Evolutionary conservation across 2,329 filamentous ascomycete genomes (phyloP), one percentile per base, ranked within the genome.

Genomic region (Hymenoscyphus salicellus): DNA sequence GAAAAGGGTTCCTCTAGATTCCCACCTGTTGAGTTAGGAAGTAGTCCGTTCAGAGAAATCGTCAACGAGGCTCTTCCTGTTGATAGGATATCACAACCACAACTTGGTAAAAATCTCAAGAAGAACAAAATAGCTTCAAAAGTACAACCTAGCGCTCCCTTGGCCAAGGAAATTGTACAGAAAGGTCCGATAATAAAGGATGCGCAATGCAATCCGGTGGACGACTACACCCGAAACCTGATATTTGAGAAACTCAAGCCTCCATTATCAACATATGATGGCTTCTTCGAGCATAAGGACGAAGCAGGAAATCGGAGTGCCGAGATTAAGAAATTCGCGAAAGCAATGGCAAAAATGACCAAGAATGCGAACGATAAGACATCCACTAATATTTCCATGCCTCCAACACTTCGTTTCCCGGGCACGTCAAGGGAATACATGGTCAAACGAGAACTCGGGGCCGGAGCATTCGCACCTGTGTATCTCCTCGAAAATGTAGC

Each of bases 391-490:
- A 77, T 87, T 1, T 78, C 83, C 0, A 79, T 85, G 55, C 83
- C 87, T 0, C 87, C 91, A 0, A 80, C 84, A 3, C 82, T 98
- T 26, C 81, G 86, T 52, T 91, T 97, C 66, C 82, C 86, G 0
- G 86, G 86, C 46, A 82, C 85, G 1, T 79, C 84, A 26, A 82
- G 87, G 46, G 84, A 83, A 52, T 99, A 97, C 77, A 89, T 86
- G 1, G 78, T 98, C 63, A 92, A 90, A 74, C 87, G 89, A 59
- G 93, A 98, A 75, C 86, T 99, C 14, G 95, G 95, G 0, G 91
- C 93, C 32, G 95, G 95, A 8, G 95, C 95, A 0, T 99, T 96
- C 77, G 95, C 94, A 0, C 94, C 95, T 0, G 95, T 99, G 2
- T 99, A 97, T 75, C 85, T 99, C 0, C 89, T 93, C 7, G 92